Percentiles rank a stretch among this genome's conserved stretches.
Conservation (phyloP, 2,329 filamentous ascomycete genomes). For the Tetracladium maxilliforme region DNA sequence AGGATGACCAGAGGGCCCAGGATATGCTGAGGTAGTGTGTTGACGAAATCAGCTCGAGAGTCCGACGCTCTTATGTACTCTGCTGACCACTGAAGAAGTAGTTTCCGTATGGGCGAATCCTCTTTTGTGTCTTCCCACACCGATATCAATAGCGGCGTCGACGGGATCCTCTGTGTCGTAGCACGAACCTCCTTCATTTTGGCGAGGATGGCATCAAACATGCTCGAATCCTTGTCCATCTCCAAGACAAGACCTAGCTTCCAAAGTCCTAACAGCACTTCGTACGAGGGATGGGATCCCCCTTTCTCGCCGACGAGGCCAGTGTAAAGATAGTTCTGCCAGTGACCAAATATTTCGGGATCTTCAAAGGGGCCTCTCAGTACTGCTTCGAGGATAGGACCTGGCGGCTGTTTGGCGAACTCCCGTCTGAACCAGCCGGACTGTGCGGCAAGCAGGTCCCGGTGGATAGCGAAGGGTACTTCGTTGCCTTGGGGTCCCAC, state of each 20-base stretch:
- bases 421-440: constrained; percentile 12
- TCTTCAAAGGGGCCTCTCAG: constrained; percentile 11
- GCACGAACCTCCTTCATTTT: constrained; percentile 41
- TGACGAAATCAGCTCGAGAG: constrained; percentile 39
- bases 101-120: constrained; percentile 40
- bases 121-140: constrained; percentile 48
- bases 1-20: constrained; percentile 46
- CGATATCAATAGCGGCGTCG: constrained; percentile 40
- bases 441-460: constrained; percentile 12
- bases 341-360: constrained; percentile 11
- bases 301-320: constrained; percentile 11
- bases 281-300: constrained; percentile 9
- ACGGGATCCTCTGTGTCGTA: constrained; percentile 37
- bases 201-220: constrained; percentile 23
- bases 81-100: constrained; percentile 45
- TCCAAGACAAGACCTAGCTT: constrained; percentile 11
- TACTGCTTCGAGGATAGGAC: constrained; percentile 9
- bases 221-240: constrained; percentile 11
- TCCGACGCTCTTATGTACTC: constrained; percentile 47
- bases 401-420: constrained; percentile 6
- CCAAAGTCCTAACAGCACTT: constrained; percentile 11
- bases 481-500: constrained; percentile 12
- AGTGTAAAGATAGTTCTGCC: constrained; percentile 13
- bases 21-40: constrained; percentile 45
- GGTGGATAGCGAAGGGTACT: constrained; percentile 13